Conservation (phyloP, 2,329 filamentous ascomycete species). For the Dothidotthia symphoricarpi region DNA sequence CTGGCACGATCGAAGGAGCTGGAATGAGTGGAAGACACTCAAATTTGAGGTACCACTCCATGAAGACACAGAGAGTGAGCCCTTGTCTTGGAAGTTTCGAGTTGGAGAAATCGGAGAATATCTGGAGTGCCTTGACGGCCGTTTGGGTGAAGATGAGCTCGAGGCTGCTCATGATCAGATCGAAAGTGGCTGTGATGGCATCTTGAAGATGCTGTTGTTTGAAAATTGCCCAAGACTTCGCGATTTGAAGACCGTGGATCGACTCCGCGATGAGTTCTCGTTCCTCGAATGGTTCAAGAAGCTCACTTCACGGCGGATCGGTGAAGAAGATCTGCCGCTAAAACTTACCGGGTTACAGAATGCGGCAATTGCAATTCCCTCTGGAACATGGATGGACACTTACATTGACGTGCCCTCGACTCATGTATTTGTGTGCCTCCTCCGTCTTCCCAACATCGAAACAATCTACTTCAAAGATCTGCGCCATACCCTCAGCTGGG, state of each 20-base stretch:
- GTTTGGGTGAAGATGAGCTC: background rate
- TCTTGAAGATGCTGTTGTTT: conserved; percentile 11
- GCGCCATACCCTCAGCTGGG: no score
- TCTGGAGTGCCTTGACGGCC: conserved; percentile 3
- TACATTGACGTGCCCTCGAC: background rate
- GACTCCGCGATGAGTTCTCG: background rate
- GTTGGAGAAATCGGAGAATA: conserved; percentile 6
- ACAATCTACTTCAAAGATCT: conserved; percentile 10
- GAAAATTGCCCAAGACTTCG: conserved; percentile 8
- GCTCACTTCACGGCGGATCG: conserved; percentile 1
- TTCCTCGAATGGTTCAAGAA: conserved; percentile 10
- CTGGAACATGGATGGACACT: conserved; percentile 8
- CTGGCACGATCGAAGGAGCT: conserved; percentile 12
- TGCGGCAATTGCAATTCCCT: conserved; percentile 7
- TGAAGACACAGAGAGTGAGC: background rate
- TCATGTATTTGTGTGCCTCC: conserved; percentile 1
- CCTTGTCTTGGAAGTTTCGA: conserved; percentile 3
- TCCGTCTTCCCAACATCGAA: conserved; percentile 8
- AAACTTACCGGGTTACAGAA: conserved; percentile 3
- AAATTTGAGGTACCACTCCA: conserved; percentile 3
- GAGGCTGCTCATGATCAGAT: conserved; percentile 5
- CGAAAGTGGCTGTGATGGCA: conserved; percentile 7
- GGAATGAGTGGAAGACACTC: conserved; percentile 10
- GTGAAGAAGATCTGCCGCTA: conserved; percentile 3
- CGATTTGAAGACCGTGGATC: conserved; percentile 8